Evolutionary conservation across 1,139 yeast genomes (phyloP).

Genomic region (Hemisphaericaspora xylanilytica): DNA sequence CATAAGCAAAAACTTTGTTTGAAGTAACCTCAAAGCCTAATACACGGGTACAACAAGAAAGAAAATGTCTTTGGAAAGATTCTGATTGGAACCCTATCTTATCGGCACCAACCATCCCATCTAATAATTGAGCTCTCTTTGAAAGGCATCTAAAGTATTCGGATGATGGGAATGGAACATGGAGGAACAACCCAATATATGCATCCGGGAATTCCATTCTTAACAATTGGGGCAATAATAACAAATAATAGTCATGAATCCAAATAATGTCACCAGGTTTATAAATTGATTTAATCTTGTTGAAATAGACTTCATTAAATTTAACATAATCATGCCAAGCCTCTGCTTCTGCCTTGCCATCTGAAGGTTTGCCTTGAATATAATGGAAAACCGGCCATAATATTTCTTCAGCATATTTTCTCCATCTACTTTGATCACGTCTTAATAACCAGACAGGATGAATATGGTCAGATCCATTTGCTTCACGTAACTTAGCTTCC

Average conservation of each 20-base stretch:
- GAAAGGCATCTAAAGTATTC: slow-evolving; percentile 90
- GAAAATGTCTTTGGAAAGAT: slow-evolving; percentile 85
- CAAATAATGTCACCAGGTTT: slow-evolving; percentile 90
- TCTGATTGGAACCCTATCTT: slow-evolving; percentile 82
- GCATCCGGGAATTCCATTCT: slow-evolving; percentile 82
- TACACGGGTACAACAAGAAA: slow-evolving; percentile 82
- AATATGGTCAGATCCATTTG: slow-evolving; percentile 48
- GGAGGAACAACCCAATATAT: slow-evolving; percentile 77
- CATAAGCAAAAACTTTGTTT: slow-evolving; percentile 67
- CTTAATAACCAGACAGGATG: slow-evolving; percentile 88
- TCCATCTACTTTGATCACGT: slow-evolving; percentile 75
- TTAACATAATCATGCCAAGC: slow-evolving; percentile 93
- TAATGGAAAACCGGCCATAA: slow-evolving; percentile 96
- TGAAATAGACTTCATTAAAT: slow-evolving; percentile 87
- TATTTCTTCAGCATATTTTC: slow-evolving; percentile 83
- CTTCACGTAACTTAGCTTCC: slow-evolving; percentile 42
- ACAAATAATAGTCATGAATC: slow-evolving; percentile 90
- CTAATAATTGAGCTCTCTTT: slow-evolving; percentile 74
- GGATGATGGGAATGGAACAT: slow-evolving; percentile 93
- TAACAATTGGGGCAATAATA: slow-evolving; percentile 80
- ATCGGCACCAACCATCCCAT: slow-evolving; percentile 90
- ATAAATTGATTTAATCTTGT: slow-evolving; percentile 69
- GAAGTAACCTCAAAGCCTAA: slow-evolving; percentile 67
- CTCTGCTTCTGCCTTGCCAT: slow-evolving; percentile 66
- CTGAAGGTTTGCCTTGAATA: slow-evolving; percentile 65